Conservation (phyloP, 1,284 basidiomycete genomes). For the Sphagnurus paluster region DNA sequence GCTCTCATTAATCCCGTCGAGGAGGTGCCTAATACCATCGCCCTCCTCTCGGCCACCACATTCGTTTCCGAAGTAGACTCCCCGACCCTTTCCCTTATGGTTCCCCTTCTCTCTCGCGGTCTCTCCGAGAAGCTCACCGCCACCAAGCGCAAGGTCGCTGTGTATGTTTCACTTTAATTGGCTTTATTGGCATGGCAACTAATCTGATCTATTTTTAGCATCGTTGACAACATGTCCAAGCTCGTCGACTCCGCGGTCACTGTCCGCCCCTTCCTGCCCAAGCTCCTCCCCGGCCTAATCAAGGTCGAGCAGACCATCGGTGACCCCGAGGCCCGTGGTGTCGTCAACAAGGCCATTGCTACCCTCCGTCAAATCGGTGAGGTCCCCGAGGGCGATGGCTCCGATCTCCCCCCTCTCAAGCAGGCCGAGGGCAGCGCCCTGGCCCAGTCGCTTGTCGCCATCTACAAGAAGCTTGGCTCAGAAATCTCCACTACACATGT, state of each 20-base stretch:
- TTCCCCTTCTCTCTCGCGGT: conserved; percentile 96
- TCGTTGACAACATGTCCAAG: conserved; percentile 98
- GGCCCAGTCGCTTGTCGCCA: conserved; percentile 62
- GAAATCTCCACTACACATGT: conserved; percentile 57
- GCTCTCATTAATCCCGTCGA: conserved; percentile 99
- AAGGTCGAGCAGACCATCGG: conserved; percentile 92
- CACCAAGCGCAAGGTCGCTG: conserved; percentile 95
- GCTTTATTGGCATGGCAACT: conserved; percentile 18
- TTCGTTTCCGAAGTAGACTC: conserved; percentile 99
- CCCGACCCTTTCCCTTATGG: conserved; percentile 98
- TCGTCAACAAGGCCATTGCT: conserved; percentile 86
- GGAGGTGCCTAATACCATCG: conserved; percentile 96
- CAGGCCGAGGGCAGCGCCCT: conserved; percentile 69
- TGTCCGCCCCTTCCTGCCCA: conserved; percentile 95
- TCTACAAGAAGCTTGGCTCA: conserved; percentile 84
- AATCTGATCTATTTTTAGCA: conserved; percentile 46
- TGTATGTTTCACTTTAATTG: conserved; percentile 50
- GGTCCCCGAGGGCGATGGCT: conserved; percentile 83
- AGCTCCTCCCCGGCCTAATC: conserved; percentile 91
- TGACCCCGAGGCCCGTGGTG: conserved; percentile 93
- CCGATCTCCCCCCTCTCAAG: conserved; percentile 85
- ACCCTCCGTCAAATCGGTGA: conserved; percentile 94
- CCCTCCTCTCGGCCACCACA: conserved; percentile 97
- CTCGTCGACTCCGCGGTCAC: conserved; percentile 95
- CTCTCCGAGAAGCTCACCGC: conserved; percentile 93